phyloP scores from a whole-genome alignment of 768 basidiomycete species.

The Suillus hirtellus region DNA sequence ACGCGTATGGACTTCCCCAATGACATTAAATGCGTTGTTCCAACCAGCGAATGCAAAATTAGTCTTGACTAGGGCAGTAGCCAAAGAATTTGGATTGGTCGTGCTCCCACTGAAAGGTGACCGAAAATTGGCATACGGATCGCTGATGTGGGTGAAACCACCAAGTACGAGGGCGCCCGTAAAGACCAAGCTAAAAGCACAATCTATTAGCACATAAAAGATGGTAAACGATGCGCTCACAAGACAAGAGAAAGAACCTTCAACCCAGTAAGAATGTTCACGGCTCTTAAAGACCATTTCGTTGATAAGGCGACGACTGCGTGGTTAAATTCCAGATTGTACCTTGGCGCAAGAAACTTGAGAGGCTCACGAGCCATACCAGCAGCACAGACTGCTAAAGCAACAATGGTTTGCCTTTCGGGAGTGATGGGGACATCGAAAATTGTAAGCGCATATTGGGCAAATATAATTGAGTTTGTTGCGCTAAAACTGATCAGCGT shows the following conservation, averaged over 20 bases:
- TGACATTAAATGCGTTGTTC: constrained; percentile 47
- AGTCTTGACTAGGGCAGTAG: constrained; percentile 31
- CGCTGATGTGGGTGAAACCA: constrained; percentile 26
- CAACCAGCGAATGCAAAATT: constrained; percentile 33
- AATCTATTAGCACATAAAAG: background rate
- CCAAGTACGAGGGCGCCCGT: constrained; percentile 26
- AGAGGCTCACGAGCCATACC: constrained; percentile 19
- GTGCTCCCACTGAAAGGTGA: constrained; percentile 29
- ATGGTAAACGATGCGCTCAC: constrained; percentile 13
- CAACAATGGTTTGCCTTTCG: constrained; percentile 20
- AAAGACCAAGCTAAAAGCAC: constrained; percentile 22
- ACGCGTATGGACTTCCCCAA: constrained; percentile 39
- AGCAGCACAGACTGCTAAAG: constrained; percentile 24
- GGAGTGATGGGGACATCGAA: constrained; percentile 21
- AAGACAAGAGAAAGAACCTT: constrained; percentile 26
- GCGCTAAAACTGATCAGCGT: constrained; percentile 17
- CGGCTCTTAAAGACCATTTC: constrained; percentile 28
- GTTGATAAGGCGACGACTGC: constrained; percentile 29
- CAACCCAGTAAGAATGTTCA: constrained; percentile 25
- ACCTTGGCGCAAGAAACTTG: background rate
- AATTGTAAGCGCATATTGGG: constrained; percentile 25
- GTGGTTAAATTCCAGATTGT: too few relatives aligned
- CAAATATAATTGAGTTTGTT: constrained; percentile 27
- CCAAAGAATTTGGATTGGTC: constrained; percentile 25
- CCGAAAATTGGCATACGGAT: constrained; percentile 33